phyloP scores from a whole-genome alignment of 345 rosid species.

The Eucalyptus erythrocorys region DNA sequence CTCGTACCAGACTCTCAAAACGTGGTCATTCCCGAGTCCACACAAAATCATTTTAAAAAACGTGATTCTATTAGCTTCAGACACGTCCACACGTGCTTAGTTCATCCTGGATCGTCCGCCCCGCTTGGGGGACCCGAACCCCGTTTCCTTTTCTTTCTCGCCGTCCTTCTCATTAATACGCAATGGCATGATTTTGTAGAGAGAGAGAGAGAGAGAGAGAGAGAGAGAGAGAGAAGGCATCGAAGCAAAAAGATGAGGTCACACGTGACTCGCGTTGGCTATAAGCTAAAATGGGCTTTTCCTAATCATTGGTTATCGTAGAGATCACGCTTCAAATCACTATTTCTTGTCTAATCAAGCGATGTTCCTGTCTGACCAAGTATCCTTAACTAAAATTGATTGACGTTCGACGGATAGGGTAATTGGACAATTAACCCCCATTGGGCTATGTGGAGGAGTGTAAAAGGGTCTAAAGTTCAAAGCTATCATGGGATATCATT shows the following conservation, averaged over 20 bases:
- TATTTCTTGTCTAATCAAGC: background rate
- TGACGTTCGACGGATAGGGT: background rate
- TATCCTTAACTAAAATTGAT: background rate
- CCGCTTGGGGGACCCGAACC: background rate
- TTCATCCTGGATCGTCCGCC: background rate
- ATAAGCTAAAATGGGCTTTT: background rate
- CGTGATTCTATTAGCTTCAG: background rate
- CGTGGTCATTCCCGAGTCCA: background rate
- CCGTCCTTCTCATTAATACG: background rate
- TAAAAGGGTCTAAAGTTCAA: background rate
- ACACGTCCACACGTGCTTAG: background rate
- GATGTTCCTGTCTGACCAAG: background rate
- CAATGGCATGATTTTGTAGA: background rate
- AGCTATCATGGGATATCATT: background rate
- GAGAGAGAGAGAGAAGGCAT: background rate
- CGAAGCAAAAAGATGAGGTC: background rate
- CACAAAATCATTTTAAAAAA: background rate
- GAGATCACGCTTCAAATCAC: background rate
- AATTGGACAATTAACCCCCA: background rate
- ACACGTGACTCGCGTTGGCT: background rate
- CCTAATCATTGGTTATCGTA: background rate
- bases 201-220: background rate
- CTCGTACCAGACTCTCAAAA: background rate
- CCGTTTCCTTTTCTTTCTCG: background rate
- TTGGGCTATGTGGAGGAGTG: background rate